Base-by-base conservation (phyloP, 2,329 filamentous ascomycete genomes). In the Diaporthe sp. region DNA sequence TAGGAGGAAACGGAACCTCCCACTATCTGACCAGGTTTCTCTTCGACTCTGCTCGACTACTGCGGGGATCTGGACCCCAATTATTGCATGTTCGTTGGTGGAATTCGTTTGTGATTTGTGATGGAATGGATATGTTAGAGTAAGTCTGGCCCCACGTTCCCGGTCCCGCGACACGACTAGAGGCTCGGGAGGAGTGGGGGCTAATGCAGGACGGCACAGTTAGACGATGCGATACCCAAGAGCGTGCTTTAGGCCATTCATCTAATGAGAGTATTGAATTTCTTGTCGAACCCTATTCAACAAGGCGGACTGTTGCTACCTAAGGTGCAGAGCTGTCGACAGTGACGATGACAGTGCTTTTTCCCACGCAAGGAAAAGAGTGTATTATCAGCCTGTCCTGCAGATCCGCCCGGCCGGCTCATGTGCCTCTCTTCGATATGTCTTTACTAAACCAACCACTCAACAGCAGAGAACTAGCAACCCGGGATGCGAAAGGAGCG, bases 201-300 rank as follows among this genome's bases (percentile, higher is more conserved):
- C 74, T 75, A 74, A 75, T 71, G 58, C 66, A 74, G 15, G 42
- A 58, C 58, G 40, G 40, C 45, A 73, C 45, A 50, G 47, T 12
- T 67, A 35, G 50, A 67, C 50, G 52, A 68, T 54, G 50, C 45
- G 66, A 74, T 71, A 71, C 61, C 66, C 71, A 42, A 30, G 35
- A 42, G 42, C 69, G 64, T 72, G 55, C n/a, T 64, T 71, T 19
- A 42, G 33, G 19, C 3, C 25, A 55, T 67, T 61, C 28, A 75
- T 75, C 40, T 22, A 75, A 75, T 74, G 71, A 75, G 58, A 74
- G 71, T 61, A 74, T 74, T 42, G 40, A 72, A 35, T 71, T 60
- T 40, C 17, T 45, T 55, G 30, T 40, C 33, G 42, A 52, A 66
- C 47, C 57, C 30, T 40, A 2, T 40, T 35, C 28, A 45, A 45